Evolutionary conservation across 129 eudicot genomes (phyloP).

Genomic region (Escallonia herrerae): DNA sequence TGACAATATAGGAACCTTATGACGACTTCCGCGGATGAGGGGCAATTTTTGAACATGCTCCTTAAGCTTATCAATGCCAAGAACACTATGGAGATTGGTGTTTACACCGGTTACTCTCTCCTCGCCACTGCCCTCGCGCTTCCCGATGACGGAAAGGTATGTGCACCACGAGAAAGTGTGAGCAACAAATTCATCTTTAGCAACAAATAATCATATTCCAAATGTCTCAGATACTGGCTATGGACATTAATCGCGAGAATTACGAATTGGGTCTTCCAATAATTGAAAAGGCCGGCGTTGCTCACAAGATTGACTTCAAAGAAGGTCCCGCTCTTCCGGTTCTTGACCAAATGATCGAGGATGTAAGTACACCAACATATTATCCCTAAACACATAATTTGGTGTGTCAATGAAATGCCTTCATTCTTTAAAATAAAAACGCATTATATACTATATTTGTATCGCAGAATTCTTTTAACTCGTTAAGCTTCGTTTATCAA

Average conservation of each 20-base stretch:
- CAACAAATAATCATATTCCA: background rate
- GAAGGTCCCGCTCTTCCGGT: slow-evolving; percentile 20
- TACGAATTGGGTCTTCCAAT: slow-evolving; percentile 14
- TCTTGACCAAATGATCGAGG: slow-evolving; percentile 18
- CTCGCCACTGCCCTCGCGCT: slow-evolving; percentile 57
- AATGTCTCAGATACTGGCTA: slow-evolving; percentile 11
- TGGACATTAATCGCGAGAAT: slow-evolving; percentile 19
- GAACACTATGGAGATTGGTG: slow-evolving; percentile 57
- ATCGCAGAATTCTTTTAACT: too few species aligned
- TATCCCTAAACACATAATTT: too few species aligned
- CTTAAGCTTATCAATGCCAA: slow-evolving; percentile 47
- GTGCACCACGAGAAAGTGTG: background rate
- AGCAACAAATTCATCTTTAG: too few species aligned
- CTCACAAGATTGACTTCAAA: slow-evolving; percentile 24
- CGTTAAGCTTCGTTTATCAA: too few species aligned
- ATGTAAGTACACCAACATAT: slow-evolving; percentile 6
- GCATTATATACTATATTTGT: too few species aligned
- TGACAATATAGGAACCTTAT: slow-evolving; percentile 38
- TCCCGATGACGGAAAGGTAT: slow-evolving; percentile 57
- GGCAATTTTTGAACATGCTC: slow-evolving; percentile 48
- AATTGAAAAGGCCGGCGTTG: slow-evolving; percentile 20
- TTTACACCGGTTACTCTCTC: slow-evolving; percentile 53
- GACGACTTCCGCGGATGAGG: slow-evolving; percentile 63
- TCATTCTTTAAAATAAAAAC: too few species aligned
- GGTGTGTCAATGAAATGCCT: too few species aligned